Conservation (phyloP, 495 filamentous ascomycete species). For the Mytilinidion resinicola region DNA sequence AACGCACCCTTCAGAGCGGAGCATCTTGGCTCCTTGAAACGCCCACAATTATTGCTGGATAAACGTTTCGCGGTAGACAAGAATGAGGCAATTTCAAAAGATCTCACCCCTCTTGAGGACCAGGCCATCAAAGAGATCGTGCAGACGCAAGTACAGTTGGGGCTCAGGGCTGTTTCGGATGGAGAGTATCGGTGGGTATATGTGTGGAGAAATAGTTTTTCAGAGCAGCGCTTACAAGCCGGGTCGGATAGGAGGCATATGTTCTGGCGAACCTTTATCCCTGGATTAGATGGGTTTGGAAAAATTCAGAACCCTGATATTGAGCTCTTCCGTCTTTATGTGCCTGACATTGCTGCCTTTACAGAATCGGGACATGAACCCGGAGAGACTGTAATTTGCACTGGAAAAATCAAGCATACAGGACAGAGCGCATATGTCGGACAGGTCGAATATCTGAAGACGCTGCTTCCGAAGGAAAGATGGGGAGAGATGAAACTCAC, state of each 20-base stretch:
- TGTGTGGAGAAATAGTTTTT: neutral
- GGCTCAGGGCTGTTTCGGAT: too few species aligned
- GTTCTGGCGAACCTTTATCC: constrained; percentile 72
- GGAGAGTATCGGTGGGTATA: neutral
- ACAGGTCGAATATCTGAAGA: constrained; percentile 53
- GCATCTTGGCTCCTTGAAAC: constrained; percentile 74
- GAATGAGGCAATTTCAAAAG: too few species aligned
- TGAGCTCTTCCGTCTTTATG: constrained; percentile 64
- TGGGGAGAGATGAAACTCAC: constrained; percentile 57
- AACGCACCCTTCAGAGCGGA: constrained; percentile 66
- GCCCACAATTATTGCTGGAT: constrained; percentile 58
- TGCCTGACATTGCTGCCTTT: constrained; percentile 74
- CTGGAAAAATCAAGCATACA: constrained; percentile 39
- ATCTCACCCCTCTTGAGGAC: too few species aligned
- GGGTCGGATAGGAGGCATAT: constrained; percentile 23
- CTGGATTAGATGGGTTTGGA: constrained; percentile 64
- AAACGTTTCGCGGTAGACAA: neutral
- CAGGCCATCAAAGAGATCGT: too few species aligned
- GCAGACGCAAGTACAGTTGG: too few species aligned
- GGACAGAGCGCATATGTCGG: constrained; percentile 45
- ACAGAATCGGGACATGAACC: constrained; percentile 65
- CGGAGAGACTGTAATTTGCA: constrained; percentile 67
- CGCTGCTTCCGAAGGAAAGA: constrained; percentile 41
- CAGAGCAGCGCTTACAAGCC: neutral
- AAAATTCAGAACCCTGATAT: constrained; percentile 52